Base-by-base conservation (phyloP, 805 yeast species). In the Myxozyma udenii region DNA sequence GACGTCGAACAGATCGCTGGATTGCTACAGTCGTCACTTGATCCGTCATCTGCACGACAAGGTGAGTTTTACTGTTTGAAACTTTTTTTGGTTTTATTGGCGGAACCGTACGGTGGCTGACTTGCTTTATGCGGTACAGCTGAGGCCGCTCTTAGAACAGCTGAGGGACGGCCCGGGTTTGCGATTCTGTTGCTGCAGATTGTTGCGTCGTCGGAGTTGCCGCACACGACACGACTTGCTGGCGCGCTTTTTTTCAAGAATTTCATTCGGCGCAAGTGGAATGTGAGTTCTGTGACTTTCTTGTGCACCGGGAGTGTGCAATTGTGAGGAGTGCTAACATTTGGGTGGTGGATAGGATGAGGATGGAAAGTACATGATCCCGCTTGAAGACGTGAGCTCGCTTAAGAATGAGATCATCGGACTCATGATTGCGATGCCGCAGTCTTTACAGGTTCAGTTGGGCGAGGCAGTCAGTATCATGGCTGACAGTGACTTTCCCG, bases 401-500 rank as follows among this genome's bases (percentile, higher is more conserved):
- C 78, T 93, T 58, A 90, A 90, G 66, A 50, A 69, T 7, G 93
- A 88, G 64, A 86, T 93, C 58, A 78, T 93, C 45, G 81, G 83
- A n/a, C 73, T 90, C 55, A 89, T 93, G 98, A 83, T 90, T 55
- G 68, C 79, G 33, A 72, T 89, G 45, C 96, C 96, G 4, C 78
- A 78, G 44, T 54, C 59, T 16, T 72, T 93, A 50, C 96, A 91
- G 65, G 75, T 83, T n/a, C 99, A 95, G 71, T 79, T 93, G 45
- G 98, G 97, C 47, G 99, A 95, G 69, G 83, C 96, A 1, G 83
- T 95, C 50, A 82, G 95, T 14, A 74, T 87, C 48, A 91, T 93
- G 63, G 98, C 99, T 2, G 96, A 90, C 66, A 83, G 89, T 52
- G 99, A 93, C 67, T 93, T 93, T 71, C 98, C 98, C 1, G 84